phyloP scores from a whole-genome alignment of 225 moss, liverwort and hornwort genomes.

The Anthoceros angustus region DNA sequence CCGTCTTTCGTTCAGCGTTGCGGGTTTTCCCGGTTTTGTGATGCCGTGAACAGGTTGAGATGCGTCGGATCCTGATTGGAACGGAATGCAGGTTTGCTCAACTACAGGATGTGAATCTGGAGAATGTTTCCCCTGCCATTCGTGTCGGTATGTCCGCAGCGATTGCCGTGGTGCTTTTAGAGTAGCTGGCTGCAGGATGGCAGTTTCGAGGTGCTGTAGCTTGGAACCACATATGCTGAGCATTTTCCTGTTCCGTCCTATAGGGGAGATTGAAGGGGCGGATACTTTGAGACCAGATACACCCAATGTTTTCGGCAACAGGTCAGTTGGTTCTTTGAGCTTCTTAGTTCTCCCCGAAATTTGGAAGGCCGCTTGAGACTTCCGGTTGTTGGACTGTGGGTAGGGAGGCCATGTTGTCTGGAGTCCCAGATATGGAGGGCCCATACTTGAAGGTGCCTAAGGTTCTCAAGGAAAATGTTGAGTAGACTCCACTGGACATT shows the following conservation, averaged over 20 bases:
- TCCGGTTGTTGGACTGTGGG: slow-evolving; percentile 11
- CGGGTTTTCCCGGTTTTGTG: background rate
- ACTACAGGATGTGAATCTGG: slow-evolving; percentile 66
- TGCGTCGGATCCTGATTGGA: background rate
- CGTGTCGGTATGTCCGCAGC: slow-evolving; percentile 43
- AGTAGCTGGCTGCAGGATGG: background rate
- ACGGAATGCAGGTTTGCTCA: slow-evolving; percentile 57
- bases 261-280: slow-evolving; percentile 53
- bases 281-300: slow-evolving; percentile 53
- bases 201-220: background rate
- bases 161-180: background rate
- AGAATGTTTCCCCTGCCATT: slow-evolving; percentile 53
- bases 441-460: slow-evolving; percentile 86
- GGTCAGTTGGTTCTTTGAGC: slow-evolving; percentile 18
- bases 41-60: background rate
- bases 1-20: background rate
- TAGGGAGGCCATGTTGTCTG: slow-evolving; percentile 74
- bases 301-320: slow-evolving; percentile 32
- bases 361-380: background rate
- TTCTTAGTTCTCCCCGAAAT: background rate
- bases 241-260: slow-evolving; percentile 3
- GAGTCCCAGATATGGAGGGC: slow-evolving; percentile 68
- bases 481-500: slow-evolving; percentile 13
- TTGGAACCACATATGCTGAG: background rate
- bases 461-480: slow-evolving; percentile 74